These are phyloP conservation scores for Trichophyton verrucosum DNA, from an alignment of 2,329 filamentous ascomycete genomes.

Conservation along the genomic window DNA sequence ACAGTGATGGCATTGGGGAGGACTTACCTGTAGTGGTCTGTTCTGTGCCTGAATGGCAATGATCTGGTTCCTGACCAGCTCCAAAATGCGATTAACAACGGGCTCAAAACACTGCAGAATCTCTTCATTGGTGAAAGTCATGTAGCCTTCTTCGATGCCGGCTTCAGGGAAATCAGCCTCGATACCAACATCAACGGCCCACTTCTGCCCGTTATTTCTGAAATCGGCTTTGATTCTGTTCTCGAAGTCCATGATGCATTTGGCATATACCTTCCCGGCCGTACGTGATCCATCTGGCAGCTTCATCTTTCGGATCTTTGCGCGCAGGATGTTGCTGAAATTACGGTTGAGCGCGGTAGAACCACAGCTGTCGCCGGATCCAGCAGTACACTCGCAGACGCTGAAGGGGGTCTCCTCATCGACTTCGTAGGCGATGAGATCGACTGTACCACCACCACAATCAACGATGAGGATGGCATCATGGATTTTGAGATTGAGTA, in stretches of 20 bases:
- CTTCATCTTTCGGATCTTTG: constrained; percentile 99
- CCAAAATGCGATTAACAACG: constrained; percentile 90
- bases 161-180: constrained; percentile 97
- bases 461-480: constrained; percentile 97
- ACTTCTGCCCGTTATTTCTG: constrained; percentile 97
- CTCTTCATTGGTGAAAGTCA: constrained; percentile 99
- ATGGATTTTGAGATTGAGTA: constrained; percentile 93
- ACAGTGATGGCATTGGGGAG: neutral
- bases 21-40: constrained; percentile 61
- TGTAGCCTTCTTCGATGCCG: constrained; percentile 96
- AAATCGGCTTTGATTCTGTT: constrained; percentile 99
- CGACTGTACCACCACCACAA: constrained; percentile 94
- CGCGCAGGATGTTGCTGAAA: constrained; percentile 93
- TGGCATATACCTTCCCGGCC: constrained; percentile 94
- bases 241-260: constrained; percentile 99
- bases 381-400: constrained; percentile 91
- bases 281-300: constrained; percentile 92
- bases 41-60: constrained; percentile 98
- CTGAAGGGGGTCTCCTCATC: constrained; percentile 96
- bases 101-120: constrained; percentile 98
- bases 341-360: constrained; percentile 97
- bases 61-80: constrained; percentile 94
- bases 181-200: constrained; percentile 97
- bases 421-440: constrained; percentile 97
- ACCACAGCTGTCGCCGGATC: constrained; percentile 92